Base-by-base conservation (phyloP, 176 grass and related monocot species). In the maize (Zea mays) region DNA sequence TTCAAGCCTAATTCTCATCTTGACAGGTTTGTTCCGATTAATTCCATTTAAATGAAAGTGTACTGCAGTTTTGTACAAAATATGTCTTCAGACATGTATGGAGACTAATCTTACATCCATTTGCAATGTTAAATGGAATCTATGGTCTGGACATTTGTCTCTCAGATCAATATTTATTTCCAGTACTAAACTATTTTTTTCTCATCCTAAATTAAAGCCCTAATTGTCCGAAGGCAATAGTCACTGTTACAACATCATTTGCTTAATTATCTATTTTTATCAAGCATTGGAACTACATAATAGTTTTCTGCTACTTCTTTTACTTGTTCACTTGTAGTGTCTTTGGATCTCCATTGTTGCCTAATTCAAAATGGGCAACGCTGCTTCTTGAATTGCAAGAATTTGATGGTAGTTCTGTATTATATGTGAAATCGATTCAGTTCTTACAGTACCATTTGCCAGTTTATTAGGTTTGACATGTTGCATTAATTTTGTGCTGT, bases 1-100 rank as follows among this genome's bases (percentile, higher is more conserved):
- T 99, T 99, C 63, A 90, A 86, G 67, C 52, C 88, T 68, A 87
- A 85, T 78, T 70, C 85, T 74, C 88, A 84, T 85, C 92, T 99
- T 84, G 92, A 99, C 75, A 89, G 90, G 96, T 99, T 73, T 87
- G 86, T 75, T 81, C 66, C 12, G 34, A 76, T 50, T 3, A 12
- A 4, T 77, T 79, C 39, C 65, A 81, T 44, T 81, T 51, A 33
- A 72, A 59, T 36, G 27, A 13, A 19, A 49, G 20, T 45, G 43
- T 76, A 19, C 66, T 73, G 58, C 14, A 49, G 8, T 71, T 71
- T 71, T 71, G 6, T 44, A 40, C 45, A 27, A 71, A 80, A 50
- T 8, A 17, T 15, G 62, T 61, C 6, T 69, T 75, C 39, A 20
- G 48, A 45, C 3, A 27, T 55, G 56, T 55, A 54, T 20, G 5